phyloP scores from a whole-genome alignment of 2,329 filamentous ascomycete genomes.

The Trichoderma sp. region DNA sequence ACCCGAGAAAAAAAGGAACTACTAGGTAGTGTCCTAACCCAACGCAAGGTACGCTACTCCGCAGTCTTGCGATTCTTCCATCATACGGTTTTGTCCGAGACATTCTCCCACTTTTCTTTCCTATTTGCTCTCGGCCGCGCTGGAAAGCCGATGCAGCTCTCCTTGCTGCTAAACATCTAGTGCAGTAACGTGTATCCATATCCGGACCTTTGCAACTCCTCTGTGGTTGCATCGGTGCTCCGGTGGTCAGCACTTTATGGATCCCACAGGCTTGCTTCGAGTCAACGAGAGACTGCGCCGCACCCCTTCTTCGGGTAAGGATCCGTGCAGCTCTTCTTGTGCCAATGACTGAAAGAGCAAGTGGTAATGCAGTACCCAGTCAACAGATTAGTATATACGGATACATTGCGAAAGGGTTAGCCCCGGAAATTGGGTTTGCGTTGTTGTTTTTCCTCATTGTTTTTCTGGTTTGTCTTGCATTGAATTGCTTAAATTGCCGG shows the following conservation, averaged over 20 bases:
- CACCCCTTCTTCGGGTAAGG: constrained; percentile 1
- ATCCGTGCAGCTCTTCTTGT: constrained; percentile 3
- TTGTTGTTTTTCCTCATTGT: not conserved
- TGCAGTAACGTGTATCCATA: constrained; percentile 4
- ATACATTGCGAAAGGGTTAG: not conserved
- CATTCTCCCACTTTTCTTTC: constrained; percentile 16
- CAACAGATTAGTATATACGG: not conserved
- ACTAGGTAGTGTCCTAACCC: not conserved
- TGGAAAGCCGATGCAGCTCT: not conserved
- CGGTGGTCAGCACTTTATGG: constrained; percentile 19
- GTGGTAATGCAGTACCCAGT: not conserved
- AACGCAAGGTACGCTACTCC: not conserved
- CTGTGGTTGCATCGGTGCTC: constrained; percentile 4
- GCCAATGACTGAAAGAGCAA: constrained; percentile 14
- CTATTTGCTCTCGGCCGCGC: constrained; percentile 4
- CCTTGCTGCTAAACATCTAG: not conserved
- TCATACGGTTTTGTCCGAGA: constrained; percentile 18
- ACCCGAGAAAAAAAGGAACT: not conserved
- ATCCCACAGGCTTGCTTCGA: not conserved
- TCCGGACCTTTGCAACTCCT: not conserved
- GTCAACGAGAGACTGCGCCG: not conserved
- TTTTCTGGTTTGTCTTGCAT: not conserved
- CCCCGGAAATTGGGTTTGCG: not conserved
- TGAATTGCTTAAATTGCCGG: not conserved
- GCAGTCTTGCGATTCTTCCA: constrained; percentile 10